Conservation (phyloP, 805 yeast genomes). For the Saturnispora bothae region DNA sequence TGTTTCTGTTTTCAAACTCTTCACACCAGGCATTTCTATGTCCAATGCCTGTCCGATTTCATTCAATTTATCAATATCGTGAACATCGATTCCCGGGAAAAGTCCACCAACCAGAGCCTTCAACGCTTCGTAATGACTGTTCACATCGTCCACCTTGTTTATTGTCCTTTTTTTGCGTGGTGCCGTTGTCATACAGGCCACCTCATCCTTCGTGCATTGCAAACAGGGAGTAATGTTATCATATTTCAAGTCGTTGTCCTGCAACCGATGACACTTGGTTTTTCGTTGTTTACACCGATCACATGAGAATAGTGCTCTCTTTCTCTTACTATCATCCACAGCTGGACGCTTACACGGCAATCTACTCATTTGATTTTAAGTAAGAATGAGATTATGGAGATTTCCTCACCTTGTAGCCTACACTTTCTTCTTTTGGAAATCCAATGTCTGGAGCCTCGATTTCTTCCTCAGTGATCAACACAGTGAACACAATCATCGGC, state of each 20-base stretch:
- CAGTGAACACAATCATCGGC: conserved; percentile 70
- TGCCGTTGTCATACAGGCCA: conserved; percentile 32
- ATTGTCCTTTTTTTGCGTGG: conserved; percentile 33
- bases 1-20: conserved; percentile 9
- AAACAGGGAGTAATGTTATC: conserved; percentile 32
- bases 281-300: conserved; percentile 36
- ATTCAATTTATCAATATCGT: conserved; percentile 32
- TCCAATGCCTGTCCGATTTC: conserved; percentile 27
- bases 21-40: conserved; percentile 29
- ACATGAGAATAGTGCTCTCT: conserved; percentile 35
- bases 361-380: not conserved
- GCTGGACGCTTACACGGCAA: conserved; percentile 26
- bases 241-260: conserved; percentile 24
- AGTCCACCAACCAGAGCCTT: conserved; percentile 29
- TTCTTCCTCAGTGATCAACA: conserved; percentile 51
- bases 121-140: conserved; percentile 34
- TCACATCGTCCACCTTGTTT: conserved; percentile 34
- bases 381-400: not conserved
- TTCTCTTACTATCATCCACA: conserved; percentile 29
- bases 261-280: conserved; percentile 32
- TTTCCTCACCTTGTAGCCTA: not conserved
- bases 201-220: conserved; percentile 29
- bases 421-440: not conserved
- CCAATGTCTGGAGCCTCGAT: conserved; percentile 34
- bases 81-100: conserved; percentile 35